A percentile compares a stretch with the other conserved stretches of the same genome.
These are phyloP conservation scores for Xerocomellus chrysenteron DNA, from an alignment of 768 basidiomycete species.

Conservation along the genomic window DNA sequence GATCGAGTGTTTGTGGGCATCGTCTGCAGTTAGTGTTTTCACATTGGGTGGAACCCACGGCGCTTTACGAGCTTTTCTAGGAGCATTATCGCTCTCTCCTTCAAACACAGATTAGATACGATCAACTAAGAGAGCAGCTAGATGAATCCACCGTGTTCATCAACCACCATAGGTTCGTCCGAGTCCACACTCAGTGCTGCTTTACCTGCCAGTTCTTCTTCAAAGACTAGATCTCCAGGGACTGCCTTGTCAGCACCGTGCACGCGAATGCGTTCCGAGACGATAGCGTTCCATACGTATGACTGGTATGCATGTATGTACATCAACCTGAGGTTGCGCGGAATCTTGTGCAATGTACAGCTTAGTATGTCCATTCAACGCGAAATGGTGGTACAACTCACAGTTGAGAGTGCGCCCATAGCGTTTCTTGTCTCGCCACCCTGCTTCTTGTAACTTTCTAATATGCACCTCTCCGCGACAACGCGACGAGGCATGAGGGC, in stretches of 20 bases:
- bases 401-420: constrained; percentile 84
- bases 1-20: constrained; percentile 79
- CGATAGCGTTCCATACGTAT: constrained; percentile 97
- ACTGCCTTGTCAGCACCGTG: constrained; percentile 74
- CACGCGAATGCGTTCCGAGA: constrained; percentile 85
- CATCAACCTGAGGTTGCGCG: constrained; percentile 92
- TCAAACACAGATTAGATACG: constrained; percentile 15
- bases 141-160: constrained; percentile 33
- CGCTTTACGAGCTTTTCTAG: constrained; percentile 25
- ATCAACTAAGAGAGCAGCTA: not conserved
- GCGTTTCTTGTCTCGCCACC: constrained; percentile 77
- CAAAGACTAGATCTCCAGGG: constrained; percentile 90
- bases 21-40: constrained; percentile 74
- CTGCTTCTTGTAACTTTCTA: constrained; percentile 87
- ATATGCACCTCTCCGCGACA: constrained; percentile 89
- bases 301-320: constrained; percentile 99
- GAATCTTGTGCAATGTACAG: constrained; percentile 62
- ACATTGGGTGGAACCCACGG: constrained; percentile 70
- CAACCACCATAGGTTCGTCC: constrained; percentile 32
- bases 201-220: constrained; percentile 35
- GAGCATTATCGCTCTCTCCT: constrained; percentile 14
- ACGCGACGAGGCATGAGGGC: constrained; percentile 86
- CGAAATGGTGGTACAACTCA: constrained; percentile 33
- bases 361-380: not conserved
- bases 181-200: constrained; percentile 19